A percentile compares a stretch with the other conserved stretches of the same genome.
Evolutionary conservation across 2,329 filamentous ascomycete genomes (phyloP).

Genomic region (Cladophialophora immunda): DNA sequence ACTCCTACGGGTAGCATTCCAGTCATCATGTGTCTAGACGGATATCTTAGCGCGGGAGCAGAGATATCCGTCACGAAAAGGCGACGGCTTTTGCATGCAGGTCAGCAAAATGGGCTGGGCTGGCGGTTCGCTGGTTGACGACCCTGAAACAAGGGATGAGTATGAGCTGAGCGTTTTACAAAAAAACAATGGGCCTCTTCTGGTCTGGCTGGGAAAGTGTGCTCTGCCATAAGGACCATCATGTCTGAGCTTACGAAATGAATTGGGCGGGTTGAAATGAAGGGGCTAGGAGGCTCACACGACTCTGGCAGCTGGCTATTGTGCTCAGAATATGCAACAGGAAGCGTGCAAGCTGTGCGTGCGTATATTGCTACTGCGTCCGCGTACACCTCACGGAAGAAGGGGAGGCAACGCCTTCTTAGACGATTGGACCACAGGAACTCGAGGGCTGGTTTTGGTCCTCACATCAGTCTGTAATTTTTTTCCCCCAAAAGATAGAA

Average conservation of each 20-base stretch:
- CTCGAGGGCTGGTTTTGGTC: slow-evolving; percentile 22
- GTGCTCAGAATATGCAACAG: slow-evolving; percentile 37
- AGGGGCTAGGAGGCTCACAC: slow-evolving; percentile 21
- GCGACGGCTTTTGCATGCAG: slow-evolving; percentile 32
- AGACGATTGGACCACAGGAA: slow-evolving; percentile 33
- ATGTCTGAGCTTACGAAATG: slow-evolving; percentile 32
- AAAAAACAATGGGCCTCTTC: slow-evolving; percentile 31
- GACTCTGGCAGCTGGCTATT: slow-evolving; percentile 29
- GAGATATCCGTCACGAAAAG: slow-evolving; percentile 32
- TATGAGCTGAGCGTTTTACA: slow-evolving; percentile 33
- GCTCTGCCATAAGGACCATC: slow-evolving; percentile 31
- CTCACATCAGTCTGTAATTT: slow-evolving; percentile 18
- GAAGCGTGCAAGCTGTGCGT: slow-evolving; percentile 32
- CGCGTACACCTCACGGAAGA: slow-evolving; percentile 26
- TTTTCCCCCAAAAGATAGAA: slow-evolving; percentile 16
- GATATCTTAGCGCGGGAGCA: slow-evolving; percentile 33
- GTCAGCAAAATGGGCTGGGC: slow-evolving; percentile 30
- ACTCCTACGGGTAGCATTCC: slow-evolving; percentile 41
- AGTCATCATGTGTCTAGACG: slow-evolving; percentile 43
- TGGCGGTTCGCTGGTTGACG: slow-evolving; percentile 27
- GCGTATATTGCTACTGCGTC: slow-evolving; percentile 31
- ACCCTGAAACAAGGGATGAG: slow-evolving; percentile 28
- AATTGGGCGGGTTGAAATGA: slow-evolving; percentile 32
- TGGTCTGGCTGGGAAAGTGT: slow-evolving; percentile 33
- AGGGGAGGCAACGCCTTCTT: slow-evolving; percentile 24